These are phyloP conservation scores for Boletellus sp. DNA, from an alignment of 768 basidiomycete genomes.

Conservation along the genomic window DNA sequence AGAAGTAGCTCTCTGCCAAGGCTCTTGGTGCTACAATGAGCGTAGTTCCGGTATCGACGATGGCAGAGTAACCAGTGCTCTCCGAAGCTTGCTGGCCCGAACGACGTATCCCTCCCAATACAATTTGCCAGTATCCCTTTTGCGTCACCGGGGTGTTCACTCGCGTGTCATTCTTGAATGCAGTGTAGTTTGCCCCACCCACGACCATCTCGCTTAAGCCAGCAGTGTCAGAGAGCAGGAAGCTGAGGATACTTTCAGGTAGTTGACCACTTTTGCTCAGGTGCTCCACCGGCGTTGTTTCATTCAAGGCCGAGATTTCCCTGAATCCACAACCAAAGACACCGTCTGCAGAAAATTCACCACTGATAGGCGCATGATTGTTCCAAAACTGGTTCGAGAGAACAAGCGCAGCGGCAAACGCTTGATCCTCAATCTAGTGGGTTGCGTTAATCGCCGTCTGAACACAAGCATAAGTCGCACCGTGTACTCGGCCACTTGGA, in stretches of 20 bases:
- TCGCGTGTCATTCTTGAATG: constrained; percentile 47
- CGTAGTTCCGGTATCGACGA: constrained; percentile 35
- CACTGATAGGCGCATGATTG: constrained; percentile 4
- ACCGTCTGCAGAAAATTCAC: constrained; percentile 31
- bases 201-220: constrained; percentile 16
- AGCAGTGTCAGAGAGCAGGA: constrained; percentile 38
- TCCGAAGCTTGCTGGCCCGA: neutral
- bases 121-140: constrained; percentile 37
- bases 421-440: constrained; percentile 32
- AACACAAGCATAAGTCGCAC: constrained; percentile 14
- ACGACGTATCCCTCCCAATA: constrained; percentile 17
- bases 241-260: constrained; percentile 34
- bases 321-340: constrained; percentile 40
- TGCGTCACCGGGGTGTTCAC: constrained; percentile 29
- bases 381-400: constrained; percentile 28
- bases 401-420: constrained; percentile 34
- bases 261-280: constrained; percentile 33
- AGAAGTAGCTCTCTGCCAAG: constrained; percentile 23
- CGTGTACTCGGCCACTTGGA: constrained; percentile 32
- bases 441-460: neutral
- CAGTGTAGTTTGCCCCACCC: constrained; percentile 38
- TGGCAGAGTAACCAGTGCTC: constrained; percentile 9
- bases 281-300: constrained; percentile 38
- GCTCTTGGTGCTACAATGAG: constrained; percentile 15
- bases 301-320: constrained; percentile 32